These are phyloP conservation scores for Chrysanthemum lavandulifolium DNA, from an alignment of 129 eudicot genomes.

Conservation along the genomic window DNA sequence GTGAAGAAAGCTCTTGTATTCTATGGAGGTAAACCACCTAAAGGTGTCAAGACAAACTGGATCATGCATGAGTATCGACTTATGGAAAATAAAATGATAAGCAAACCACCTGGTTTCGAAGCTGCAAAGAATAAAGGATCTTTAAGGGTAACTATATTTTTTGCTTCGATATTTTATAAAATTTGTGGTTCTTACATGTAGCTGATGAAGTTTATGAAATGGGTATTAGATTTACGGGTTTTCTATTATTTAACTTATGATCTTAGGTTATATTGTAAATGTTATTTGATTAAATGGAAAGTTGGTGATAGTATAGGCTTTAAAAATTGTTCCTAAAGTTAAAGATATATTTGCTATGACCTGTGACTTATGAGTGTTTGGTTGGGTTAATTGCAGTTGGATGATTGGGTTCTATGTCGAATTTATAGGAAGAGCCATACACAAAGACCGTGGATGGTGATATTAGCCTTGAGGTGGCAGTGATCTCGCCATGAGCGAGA, in stretches of 20 bases:
- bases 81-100: constrained; percentile 43
- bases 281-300: neutral
- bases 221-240: neutral
- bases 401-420: constrained; percentile 97
- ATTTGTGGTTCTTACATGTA: too few species aligned
- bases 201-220: neutral
- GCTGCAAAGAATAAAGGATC: constrained; percentile 59
- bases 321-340: too few species aligned
- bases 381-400: constrained; percentile 46
- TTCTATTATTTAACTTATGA: neutral
- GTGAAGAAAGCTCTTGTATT: constrained; percentile 87
- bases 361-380: neutral
- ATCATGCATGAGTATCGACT: constrained; percentile 93
- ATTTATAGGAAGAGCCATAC: constrained; percentile 76
- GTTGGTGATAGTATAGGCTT: neutral
- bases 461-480: constrained; percentile 18
- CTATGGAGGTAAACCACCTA: constrained; percentile 91
- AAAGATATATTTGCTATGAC: neutral
- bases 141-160: constrained; percentile 48
- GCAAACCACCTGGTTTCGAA: constrained; percentile 69
- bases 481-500: constrained; percentile 40
- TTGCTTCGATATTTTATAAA: too few species aligned
- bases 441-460: constrained; percentile 70
- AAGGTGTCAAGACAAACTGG: constrained; percentile 89
- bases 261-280: neutral